Base-by-base conservation (phyloP, 1,284 basidiomycete genomes). In the Stereum hirsutum region DNA sequence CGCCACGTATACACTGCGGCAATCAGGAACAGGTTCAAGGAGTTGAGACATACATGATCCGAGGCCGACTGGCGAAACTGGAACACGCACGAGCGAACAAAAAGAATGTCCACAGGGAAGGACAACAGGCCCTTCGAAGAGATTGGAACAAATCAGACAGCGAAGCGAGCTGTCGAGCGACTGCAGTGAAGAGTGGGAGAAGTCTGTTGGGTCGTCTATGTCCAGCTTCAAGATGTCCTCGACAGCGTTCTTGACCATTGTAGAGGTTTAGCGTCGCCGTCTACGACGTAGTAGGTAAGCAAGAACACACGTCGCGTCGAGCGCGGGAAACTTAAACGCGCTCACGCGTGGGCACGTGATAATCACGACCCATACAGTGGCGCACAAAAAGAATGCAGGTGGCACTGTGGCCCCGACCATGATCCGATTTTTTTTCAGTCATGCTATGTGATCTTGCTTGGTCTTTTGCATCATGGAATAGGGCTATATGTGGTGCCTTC, bases 71-170 rank as follows among this genome's bases (percentile, higher is more conserved):
- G n/a, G 31, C 31, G 1, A 24, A 25, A 28, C 11, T 17, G 11
- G 10, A 39, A 43, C 21, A 58, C 80, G 52, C 53, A 88, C 86
- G 53, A 75, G 56, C 15, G 84, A 86, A 61, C 86, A 88, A 55
- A 87, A 89, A 44, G 75, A 78, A 52, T 89, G 86, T 0, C 81
- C 83, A 54, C 85, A 89, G 2, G 60, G 57, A 5, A 89, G 67
- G 6, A 77, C 74, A 28, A 89, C 75, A 6, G 85, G 85, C 1
- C 70, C 84, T 41, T 76, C 74, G 54, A 75, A 83, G 34, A 82
- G 63, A 48, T 89, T 82, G 12, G 72, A 62, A 57, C 85, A 89
- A 41, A 89, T 84, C 17, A 69, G 66, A 53, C 86, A 89, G 5
- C 83, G 71, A 43, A 85, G 61, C 15, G 78, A 66, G 23, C 68